Evolutionary conservation across 139 green algal genomes (phyloP).

Genomic region (Chlorella sorokiniana): DNA sequence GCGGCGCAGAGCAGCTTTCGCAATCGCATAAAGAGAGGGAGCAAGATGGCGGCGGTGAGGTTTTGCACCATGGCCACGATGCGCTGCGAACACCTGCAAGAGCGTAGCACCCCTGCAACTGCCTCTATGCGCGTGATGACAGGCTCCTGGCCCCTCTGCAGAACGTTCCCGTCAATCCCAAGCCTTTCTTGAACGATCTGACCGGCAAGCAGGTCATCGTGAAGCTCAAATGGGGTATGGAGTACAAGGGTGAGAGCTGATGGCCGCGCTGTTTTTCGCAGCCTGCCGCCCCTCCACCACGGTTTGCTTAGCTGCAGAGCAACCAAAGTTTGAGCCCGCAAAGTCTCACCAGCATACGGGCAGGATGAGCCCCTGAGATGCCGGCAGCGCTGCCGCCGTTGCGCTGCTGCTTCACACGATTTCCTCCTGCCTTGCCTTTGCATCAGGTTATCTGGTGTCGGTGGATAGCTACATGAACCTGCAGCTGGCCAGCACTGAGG

Average conservation of each 20-base stretch:
- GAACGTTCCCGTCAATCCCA: constrained; percentile 94
- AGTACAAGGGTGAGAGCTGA: constrained; percentile 88
- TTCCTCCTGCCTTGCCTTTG: not conserved
- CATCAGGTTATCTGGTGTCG: constrained; percentile 50
- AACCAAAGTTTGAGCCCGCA: too few species aligned
- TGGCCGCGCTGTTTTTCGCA: not conserved
- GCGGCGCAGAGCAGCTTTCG: not conserved
- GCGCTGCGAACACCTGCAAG: too few species aligned
- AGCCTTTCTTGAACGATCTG: constrained; percentile 95
- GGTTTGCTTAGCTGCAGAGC: too few species aligned
- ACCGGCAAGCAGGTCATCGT: constrained; percentile 95
- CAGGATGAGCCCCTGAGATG: too few species aligned
- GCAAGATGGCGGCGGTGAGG: constrained; percentile 25
- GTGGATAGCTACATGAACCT: constrained; percentile 53
- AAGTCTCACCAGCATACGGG: too few species aligned
- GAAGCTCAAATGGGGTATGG: constrained; percentile 99
- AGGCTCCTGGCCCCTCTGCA: constrained; percentile 23
- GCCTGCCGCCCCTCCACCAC: not conserved
- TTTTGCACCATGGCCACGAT: not conserved
- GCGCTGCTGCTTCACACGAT: not conserved
- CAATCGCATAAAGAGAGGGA: not conserved
- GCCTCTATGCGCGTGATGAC: not conserved
- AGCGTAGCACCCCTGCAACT: too few species aligned
- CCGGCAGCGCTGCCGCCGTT: not conserved
- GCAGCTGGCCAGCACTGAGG: constrained; percentile 94